These are phyloP conservation scores for Aureobasidium sp. DNA, from an alignment of 2,329 filamentous ascomycete species.

Conservation along the genomic window DNA sequence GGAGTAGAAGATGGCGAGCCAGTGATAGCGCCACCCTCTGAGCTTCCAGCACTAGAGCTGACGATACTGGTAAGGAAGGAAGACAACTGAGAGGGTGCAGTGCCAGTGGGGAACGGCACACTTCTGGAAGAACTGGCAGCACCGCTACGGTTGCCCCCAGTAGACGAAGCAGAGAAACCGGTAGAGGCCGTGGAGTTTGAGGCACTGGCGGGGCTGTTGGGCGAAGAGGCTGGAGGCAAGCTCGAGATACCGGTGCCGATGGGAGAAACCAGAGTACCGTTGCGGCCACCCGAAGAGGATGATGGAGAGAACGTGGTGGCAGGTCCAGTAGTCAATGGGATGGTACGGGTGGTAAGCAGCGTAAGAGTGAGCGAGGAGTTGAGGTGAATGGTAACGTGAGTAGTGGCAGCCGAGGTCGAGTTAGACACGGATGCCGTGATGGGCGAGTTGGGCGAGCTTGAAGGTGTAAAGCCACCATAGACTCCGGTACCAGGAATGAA, in stretches of 20 bases:
- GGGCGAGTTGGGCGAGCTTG: not conserved
- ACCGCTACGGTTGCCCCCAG: not conserved
- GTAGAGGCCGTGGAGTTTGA: not conserved
- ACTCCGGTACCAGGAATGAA: not conserved
- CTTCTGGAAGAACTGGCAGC: not conserved
- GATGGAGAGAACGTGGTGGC: not conserved
- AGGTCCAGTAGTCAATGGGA: not conserved
- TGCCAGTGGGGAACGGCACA: not conserved
- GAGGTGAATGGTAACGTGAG: not conserved
- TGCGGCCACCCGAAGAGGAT: not conserved
- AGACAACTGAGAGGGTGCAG: not conserved
- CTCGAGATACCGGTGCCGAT: not conserved
- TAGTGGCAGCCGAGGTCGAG: not conserved
- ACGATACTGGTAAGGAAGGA: constrained; percentile 5
- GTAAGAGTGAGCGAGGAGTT: constrained; percentile 7
- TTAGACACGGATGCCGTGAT: not conserved
- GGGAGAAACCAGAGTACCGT: not conserved
- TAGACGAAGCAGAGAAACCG: not conserved
- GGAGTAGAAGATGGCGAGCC: not conserved
- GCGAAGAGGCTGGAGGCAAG: not conserved
- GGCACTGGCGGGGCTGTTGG: not conserved
- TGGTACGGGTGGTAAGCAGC: not conserved
- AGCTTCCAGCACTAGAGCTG: not conserved
- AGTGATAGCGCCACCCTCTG: not conserved
- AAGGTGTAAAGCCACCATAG: not conserved